Conservation (phyloP, 208 protist genomes). For the Leishmania martiniquensis region DNA sequence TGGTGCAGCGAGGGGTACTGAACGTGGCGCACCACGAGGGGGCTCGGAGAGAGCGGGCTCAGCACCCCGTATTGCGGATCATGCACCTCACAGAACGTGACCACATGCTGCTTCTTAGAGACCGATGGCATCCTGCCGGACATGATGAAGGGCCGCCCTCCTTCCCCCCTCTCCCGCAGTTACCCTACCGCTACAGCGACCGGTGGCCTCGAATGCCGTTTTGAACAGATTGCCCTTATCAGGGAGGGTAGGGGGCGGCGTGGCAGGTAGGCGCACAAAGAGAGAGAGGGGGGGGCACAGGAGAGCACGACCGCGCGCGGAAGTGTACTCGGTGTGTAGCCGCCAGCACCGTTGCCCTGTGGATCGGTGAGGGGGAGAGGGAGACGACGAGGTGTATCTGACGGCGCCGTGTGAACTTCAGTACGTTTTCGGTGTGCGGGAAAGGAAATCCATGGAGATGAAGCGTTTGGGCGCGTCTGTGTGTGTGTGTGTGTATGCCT, state of each 20-base stretch:
- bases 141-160: neutral
- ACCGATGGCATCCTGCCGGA: slow-evolving; percentile 4
- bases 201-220: neutral
- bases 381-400: neutral
- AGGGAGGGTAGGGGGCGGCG: no score
- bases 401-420: neutral
- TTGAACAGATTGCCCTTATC: neutral
- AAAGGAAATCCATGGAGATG: no score
- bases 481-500: no score
- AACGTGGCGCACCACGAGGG: slow-evolving; percentile 76
- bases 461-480: no score
- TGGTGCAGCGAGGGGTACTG: slow-evolving; percentile 86
- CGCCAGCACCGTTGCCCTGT: neutral
- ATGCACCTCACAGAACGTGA: slow-evolving; percentile 77
- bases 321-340: neutral
- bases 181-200: neutral
- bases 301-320: neutral
- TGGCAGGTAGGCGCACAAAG: neutral
- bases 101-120: slow-evolving; percentile 38
- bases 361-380: neutral
- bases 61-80: slow-evolving; percentile 80
- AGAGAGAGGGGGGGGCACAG: neutral
- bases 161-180: neutral
- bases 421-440: neutral
- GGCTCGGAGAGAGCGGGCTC: slow-evolving; percentile 78